phyloP scores from a whole-genome alignment of 495 filamentous ascomycete genomes.

The Niebla homalea region DNA sequence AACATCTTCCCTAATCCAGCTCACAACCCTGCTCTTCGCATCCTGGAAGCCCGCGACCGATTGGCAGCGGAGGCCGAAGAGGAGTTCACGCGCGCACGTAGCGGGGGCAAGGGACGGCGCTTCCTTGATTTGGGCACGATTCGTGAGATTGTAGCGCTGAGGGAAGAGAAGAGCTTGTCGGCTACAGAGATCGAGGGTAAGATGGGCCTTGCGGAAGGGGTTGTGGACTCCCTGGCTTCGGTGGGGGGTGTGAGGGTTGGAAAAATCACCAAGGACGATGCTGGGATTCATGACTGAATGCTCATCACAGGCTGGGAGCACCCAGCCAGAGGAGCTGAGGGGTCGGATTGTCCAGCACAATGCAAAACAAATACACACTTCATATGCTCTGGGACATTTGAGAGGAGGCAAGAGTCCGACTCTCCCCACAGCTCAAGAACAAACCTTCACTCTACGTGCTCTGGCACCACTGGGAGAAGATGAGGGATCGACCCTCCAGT shows the following conservation, averaged over 20 bases:
- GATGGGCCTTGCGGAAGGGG: conserved; percentile 44
- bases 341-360: no score
- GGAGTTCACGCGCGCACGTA: conserved; percentile 35
- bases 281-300: conserved; percentile 20
- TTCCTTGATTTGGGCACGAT: conserved; percentile 52
- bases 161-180: conserved; percentile 38
- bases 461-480: no score
- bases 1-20: conserved; percentile 34
- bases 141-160: conserved; percentile 44
- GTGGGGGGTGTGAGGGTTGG: conserved; percentile 28
- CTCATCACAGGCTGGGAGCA: no score
- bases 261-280: conserved; percentile 20
- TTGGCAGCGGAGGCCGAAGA: conserved; percentile 34
- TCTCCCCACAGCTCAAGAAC: no score
- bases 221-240: conserved; percentile 41
- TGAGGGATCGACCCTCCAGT: no score
- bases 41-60: conserved; percentile 32
- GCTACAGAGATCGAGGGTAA: conserved; percentile 43
- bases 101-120: conserved; percentile 30
- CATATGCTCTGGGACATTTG: no score
- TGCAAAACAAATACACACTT: no score
- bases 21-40: conserved; percentile 41
- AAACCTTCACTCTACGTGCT: no score
- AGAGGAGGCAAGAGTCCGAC: no score
- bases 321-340: no score